Evolutionary conservation across 345 rosid species (phyloP).

Genomic region (Conringia planisiliqua): DNA sequence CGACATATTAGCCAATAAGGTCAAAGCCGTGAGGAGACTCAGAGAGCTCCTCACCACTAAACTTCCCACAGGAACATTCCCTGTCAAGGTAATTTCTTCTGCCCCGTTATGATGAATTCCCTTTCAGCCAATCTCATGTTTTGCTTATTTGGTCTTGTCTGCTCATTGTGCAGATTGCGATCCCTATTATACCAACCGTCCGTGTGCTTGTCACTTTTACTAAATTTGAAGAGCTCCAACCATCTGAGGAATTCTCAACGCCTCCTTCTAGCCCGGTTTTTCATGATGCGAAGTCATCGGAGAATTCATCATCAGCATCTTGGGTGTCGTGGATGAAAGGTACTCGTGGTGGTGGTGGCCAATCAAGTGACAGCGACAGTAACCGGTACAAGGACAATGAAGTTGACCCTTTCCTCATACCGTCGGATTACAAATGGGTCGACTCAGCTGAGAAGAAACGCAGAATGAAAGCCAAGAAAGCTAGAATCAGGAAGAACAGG

Average conservation of each 20-base stretch:
- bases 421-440: slow-evolving; percentile 76
- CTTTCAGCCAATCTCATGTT: not conserved
- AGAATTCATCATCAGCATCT: slow-evolving; percentile 44
- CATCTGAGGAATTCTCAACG: slow-evolving; percentile 72
- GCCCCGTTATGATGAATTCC: not conserved
- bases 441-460: slow-evolving; percentile 89
- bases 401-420: slow-evolving; percentile 73
- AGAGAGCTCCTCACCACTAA: slow-evolving; percentile 92
- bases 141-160: not conserved
- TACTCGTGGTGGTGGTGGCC: slow-evolving; percentile 51
- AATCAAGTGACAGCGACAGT: slow-evolving; percentile 70
- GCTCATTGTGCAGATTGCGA: slow-evolving; percentile 62
- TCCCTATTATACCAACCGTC: slow-evolving; percentile 87
- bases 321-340: slow-evolving; percentile 98
- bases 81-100: slow-evolving; percentile 61
- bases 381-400: slow-evolving; percentile 61
- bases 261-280: slow-evolving; percentile 82
- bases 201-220: slow-evolving; percentile 88
- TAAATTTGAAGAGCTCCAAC: slow-evolving; percentile 85
- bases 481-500: slow-evolving; percentile 68
- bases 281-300: slow-evolving; percentile 72
- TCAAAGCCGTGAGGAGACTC: slow-evolving; percentile 85
- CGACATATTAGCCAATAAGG: slow-evolving; percentile 91
- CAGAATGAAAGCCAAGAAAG: slow-evolving; percentile 82
- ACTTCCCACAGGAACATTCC: slow-evolving; percentile 82